Base-by-base conservation (phyloP, 768 basidiomycete genomes). In the Mycena vitilis region DNA sequence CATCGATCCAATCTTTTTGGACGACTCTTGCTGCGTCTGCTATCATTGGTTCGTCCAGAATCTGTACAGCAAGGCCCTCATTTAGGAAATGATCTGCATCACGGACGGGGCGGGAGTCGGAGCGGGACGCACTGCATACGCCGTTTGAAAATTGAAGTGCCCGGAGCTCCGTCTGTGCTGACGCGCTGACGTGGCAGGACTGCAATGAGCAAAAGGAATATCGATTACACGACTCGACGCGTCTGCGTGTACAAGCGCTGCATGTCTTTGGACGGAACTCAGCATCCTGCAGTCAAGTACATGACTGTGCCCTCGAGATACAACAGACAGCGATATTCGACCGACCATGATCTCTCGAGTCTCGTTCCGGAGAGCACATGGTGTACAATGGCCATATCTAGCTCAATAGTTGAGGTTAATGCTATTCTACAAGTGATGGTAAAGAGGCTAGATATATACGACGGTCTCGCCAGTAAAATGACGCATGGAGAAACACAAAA, bases 1-100 rank as follows among this genome's bases (percentile, higher is more conserved):
- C 30, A 78, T 79, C 25, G 69, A 89, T 88, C 77, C 88, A 12
- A 88, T 87, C 74, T 89, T 89, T 84, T 95, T 95, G 34, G 91
- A 93, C 4, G 92, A 91, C 77, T 95, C 93, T 80, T 95, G 93
- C 72, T n/a, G 94, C 93, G 53, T 93, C 93, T 12, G 91, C 89
- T 57, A 94, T 93, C 75, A 95, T 91, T 59, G 94, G 83, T 77
- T 94, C 93, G 74, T 95, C 93, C 52, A 95, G 79, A 69, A 95
- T 89, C 87, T 89, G 30, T 30, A 5, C 30, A 30, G 60, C 18
- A 45, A 45, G 15, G 18, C 15, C 44, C 40, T 10, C 40, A 15
- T 40, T 11, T 5, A 18, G 20, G 56, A 16, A 48, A 44, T 54
- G 34, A 18, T 47, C 30, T 2, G 45, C 12, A 22, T 40, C 10